Base-by-base conservation (phyloP, 805 yeast genomes). In the Metschnikowia aberdeeniae region DNA sequence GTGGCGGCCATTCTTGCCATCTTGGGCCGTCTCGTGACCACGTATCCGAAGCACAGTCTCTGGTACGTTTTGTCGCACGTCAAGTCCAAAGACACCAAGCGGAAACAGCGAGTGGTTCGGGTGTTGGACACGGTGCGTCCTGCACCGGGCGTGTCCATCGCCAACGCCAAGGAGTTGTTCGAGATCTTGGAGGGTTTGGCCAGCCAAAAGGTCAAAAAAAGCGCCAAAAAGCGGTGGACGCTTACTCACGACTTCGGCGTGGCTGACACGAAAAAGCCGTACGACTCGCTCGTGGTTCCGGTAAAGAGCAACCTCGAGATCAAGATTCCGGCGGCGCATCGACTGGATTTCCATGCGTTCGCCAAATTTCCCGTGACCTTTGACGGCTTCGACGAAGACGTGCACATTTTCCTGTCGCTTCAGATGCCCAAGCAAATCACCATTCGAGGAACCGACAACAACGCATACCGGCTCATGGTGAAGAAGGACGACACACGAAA, bases 401-500 rank as follows among this genome's bases (percentile, higher is more conserved):
- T 87, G 8, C 77, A 75, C 40, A 77, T 93, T 8, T 78, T 89
- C 64, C 70, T 80, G 20, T 92, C 98, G 0, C 73, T 93, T 66
- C 97, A 90, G 62, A 81, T 78, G 66, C 99, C 99, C 0, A 79
- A 88, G 54, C 82, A 86, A 52, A 68, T 93, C 7, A 79, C 79
- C 11, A 68, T 92, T 3, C 63, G 78, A 33, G 99, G 98, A 0
- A 80, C 87, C 2, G 87, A 92, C 64, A 90, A 92, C 7, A 65
- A 67, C n/a, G 62, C 69, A 1, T 90, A 90, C 60, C 77, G 84
- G 14, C 73, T 93, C 12, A 74, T 93, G 67, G 83, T 95, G 55
- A 93, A 93, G 59, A 77, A 81, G 50, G 99, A 93, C 64, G 99
- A 93, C 67, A 82, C 95, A 14, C 70, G 98, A 52, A 95, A 95